Conservation (phyloP, 306 rosid genomes). For the Vachellia pachyceras region DNA sequence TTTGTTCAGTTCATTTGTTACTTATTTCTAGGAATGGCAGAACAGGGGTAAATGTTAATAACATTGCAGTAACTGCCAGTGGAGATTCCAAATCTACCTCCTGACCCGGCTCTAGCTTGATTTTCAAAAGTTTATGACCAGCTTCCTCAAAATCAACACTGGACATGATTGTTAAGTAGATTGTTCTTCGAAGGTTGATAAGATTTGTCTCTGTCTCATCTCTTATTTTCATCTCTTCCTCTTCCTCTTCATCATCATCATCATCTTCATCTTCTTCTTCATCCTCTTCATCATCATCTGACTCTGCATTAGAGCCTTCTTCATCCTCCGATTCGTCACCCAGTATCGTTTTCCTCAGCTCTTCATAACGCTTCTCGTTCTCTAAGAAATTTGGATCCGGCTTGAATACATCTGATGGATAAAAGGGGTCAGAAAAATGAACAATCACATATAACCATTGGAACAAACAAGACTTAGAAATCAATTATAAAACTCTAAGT, state of each 20-base stretch:
- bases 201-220: conserved; percentile 97
- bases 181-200: conserved; percentile 87
- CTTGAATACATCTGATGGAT: conserved; percentile 75
- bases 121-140: conserved; percentile 92
- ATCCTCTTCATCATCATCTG: conserved; percentile 77
- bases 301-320: conserved; percentile 72
- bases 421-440: conserved; percentile 17
- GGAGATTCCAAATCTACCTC: conserved; percentile 60
- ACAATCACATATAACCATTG: conserved; percentile 14
- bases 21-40: no score
- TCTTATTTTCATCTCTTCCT: conserved; percentile 72
- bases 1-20: no score
- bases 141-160: conserved; percentile 99
- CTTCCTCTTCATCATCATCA: conserved; percentile 66
- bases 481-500: conserved; percentile 13
- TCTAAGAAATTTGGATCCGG: conserved; percentile 75
- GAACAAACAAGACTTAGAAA: conserved; percentile 20
- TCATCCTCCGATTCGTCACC: conserved; percentile 87
- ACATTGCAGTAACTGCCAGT: no score
- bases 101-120: conserved; percentile 97
- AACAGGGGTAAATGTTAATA: no score
- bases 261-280: conserved; percentile 54
- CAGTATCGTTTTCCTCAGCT: conserved; percentile 72
- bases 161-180: conserved; percentile 93
- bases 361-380: conserved; percentile 83